These are phyloP conservation scores for Fusarium duplospermum DNA, from an alignment of 2,329 filamentous ascomycete genomes.

Conservation along the genomic window DNA sequence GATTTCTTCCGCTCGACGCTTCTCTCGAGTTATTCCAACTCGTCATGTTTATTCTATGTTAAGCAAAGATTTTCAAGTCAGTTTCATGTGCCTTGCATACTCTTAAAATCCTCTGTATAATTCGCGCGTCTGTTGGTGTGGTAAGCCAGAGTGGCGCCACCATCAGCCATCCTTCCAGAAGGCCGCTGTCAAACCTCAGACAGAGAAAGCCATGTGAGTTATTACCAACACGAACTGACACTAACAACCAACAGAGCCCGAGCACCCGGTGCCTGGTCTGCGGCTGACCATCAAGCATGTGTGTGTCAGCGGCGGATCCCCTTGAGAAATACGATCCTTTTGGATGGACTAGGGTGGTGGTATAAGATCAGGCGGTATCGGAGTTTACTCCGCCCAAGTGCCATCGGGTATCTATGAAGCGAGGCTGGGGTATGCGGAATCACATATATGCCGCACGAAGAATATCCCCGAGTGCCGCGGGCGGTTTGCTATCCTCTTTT, in stretches of 20 bases:
- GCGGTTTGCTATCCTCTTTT: neutral
- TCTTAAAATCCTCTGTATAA: neutral
- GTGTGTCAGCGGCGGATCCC: neutral
- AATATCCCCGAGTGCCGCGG: neutral
- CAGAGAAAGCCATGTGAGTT: neutral
- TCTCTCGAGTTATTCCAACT: neutral
- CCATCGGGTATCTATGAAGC: conserved; percentile 4
- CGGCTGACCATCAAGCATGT: neutral
- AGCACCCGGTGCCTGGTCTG: neutral
- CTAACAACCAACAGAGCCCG: neutral
- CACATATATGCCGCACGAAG: neutral
- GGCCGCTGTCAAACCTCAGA: neutral
- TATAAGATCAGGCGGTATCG: neutral
- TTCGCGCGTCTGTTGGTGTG: neutral
- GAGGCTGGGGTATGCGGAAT: conserved; percentile 1
- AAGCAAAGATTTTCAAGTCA: neutral
- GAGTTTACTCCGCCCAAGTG: neutral
- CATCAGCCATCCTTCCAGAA: conserved; percentile 1
- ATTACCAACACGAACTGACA: neutral
- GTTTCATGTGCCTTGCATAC: neutral
- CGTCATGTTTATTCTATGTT: neutral
- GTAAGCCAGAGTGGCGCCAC: neutral
- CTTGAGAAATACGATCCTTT: neutral
- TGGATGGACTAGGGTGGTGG: neutral
- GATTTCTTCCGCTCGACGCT: neutral